These are phyloP conservation scores for Anthracocystis setariae DNA, from an alignment of 1,284 basidiomycete genomes.

Conservation along the genomic window DNA sequence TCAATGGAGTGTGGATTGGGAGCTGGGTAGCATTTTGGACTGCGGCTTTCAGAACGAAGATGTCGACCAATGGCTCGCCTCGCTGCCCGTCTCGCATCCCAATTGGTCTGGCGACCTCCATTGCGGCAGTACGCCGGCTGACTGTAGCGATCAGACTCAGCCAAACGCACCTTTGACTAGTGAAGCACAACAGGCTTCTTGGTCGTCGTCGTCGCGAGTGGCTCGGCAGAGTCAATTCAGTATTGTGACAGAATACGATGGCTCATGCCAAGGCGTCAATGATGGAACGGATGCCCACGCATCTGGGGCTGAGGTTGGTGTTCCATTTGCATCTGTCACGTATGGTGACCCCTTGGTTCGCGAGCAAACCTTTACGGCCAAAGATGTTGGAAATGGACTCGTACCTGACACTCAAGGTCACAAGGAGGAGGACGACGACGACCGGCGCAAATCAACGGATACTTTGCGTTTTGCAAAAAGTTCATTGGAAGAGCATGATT, in stretches of 20 bases:
- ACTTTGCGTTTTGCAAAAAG: conserved; percentile 40
- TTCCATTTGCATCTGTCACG: conserved; percentile 30
- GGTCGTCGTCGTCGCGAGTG: conserved; percentile 5
- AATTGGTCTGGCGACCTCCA: conserved; percentile 53
- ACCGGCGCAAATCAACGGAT: conserved; percentile 49
- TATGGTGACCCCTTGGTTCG: conserved; percentile 31
- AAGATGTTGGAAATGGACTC: conserved; percentile 29
- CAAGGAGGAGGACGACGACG: conserved; percentile 31
- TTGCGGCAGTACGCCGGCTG: conserved; percentile 17
- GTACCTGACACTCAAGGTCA: conserved; percentile 2
- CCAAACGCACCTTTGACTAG: conserved; percentile 2
- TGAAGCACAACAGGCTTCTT: no score
- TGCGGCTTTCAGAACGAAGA: conserved; percentile 23
- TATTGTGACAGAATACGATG: not conserved
- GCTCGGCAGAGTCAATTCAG: not conserved
- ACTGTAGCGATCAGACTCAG: not conserved
- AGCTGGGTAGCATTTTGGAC: conserved; percentile 37
- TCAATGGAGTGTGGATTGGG: conserved; percentile 45
- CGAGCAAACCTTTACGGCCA: conserved; percentile 46
- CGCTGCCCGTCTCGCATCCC: conserved; percentile 47
- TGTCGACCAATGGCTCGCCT: conserved; percentile 33
- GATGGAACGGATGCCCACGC: conserved; percentile 11
- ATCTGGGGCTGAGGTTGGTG: conserved; percentile 15
- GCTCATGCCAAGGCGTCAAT: conserved; percentile 5
- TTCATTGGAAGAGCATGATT: conserved; percentile 36